Base-by-base conservation (phyloP, 148 eudicot species). In the Chenopodium formosanum region DNA sequence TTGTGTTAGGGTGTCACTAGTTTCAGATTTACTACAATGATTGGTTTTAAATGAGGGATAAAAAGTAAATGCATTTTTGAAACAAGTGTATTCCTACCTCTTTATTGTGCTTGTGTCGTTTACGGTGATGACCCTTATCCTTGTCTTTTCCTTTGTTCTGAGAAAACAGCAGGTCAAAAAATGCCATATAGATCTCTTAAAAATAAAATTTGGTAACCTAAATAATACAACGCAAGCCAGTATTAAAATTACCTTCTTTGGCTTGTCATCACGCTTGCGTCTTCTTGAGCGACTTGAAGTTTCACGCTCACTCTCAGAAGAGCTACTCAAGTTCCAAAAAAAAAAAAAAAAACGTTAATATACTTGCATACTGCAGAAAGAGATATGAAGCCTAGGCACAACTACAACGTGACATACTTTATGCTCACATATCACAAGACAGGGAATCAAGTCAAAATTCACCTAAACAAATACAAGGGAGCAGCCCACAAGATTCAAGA, bases 101-200 rank as follows among this genome's bases (percentile, higher is more conserved):
- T 90, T 86, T 91, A 87, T 88, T 93, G 77, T 88, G 87, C 87
- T 92, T 95, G 77, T 73, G 91, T 31, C 90, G 96, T 83, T 89
- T 90, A 69, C 84, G 89, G 52, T 86, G 88, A 50, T 85, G 93
- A 84, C 84, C 83, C 89, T 90, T 95, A 80, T 88, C 86, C 84
- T 88, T 93, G 74, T 90, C 97, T 87, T 89, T 95, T 75, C 90
- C 91, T 86, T 95, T 93, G 58, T 77, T 86, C 97, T 92, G 87
- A 64, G 85, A 84, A 48, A 52, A 17, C 77, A 83, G 4, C 69
- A 73, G 73, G 62, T 70, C 79, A 76, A 73, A 3, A 83, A 77
- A 68, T 48, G 74, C 75, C 76, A 46, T 56, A 40, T 17, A 48
- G 46, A 80, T 40, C 8, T 25, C 25, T 25, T 25, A 25, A 25